Evolutionary conservation across 1,284 basidiomycete species (phyloP).

Genomic region (Ustilago loliicola): DNA sequence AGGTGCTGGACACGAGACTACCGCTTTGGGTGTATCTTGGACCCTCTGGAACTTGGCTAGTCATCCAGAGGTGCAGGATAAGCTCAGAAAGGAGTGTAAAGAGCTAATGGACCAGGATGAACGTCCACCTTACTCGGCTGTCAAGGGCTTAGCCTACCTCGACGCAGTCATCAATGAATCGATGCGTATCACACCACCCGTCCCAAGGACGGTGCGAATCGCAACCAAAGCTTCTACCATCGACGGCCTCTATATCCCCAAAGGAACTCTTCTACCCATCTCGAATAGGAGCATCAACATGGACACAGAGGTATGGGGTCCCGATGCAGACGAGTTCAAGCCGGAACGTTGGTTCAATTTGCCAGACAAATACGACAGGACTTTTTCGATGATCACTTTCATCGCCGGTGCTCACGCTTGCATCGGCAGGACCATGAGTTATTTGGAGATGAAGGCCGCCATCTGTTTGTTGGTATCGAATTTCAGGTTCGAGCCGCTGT

Average conservation of each 20-base stretch:
- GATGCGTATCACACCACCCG: slow-evolving; percentile 59
- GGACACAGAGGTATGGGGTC: slow-evolving; percentile 54
- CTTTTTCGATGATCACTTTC: slow-evolving; percentile 58
- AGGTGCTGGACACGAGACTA: slow-evolving; percentile 72
- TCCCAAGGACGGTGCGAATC: slow-evolving; percentile 50
- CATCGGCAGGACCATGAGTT: slow-evolving; percentile 60
- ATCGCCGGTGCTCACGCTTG: slow-evolving; percentile 62
- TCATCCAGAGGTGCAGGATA: slow-evolving; percentile 75
- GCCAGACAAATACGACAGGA: slow-evolving; percentile 57
- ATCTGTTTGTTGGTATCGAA: slow-evolving; percentile 55
- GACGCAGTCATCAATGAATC: slow-evolving; percentile 77
- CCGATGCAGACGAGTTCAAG: slow-evolving; percentile 55
- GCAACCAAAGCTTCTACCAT: slow-evolving; percentile 43
- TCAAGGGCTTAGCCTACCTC: slow-evolving; percentile 80
- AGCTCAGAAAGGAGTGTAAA: slow-evolving; percentile 75
- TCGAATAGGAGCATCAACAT: slow-evolving; percentile 56
- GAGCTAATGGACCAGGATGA: slow-evolving; percentile 49
- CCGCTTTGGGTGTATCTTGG: slow-evolving; percentile 80
- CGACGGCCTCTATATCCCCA: slow-evolving; percentile 58
- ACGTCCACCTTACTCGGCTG: slow-evolving; percentile 72
- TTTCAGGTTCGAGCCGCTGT: slow-evolving; percentile 52
- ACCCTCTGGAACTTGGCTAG: slow-evolving; percentile 78
- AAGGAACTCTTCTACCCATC: slow-evolving; percentile 51
- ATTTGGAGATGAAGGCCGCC: slow-evolving; percentile 58
- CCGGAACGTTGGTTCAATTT: slow-evolving; percentile 61